Conservation (phyloP, 768 basidiomycete species). For the Infundibulicybe gibba region DNA sequence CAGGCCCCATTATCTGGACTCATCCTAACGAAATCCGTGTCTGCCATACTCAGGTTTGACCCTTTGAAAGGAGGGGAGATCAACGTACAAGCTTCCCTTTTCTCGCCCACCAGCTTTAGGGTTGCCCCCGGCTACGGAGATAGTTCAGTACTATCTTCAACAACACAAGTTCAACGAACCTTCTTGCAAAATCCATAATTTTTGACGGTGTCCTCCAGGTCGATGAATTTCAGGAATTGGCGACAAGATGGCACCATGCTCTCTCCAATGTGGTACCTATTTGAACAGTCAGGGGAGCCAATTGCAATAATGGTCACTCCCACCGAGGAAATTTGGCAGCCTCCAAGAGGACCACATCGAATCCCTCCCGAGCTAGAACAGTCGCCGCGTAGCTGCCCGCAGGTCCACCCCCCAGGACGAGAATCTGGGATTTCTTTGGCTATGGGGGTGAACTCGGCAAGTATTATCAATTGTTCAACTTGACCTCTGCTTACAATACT, state of each 20-base stretch:
- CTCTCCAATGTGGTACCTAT: conserved; percentile 9
- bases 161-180: conserved; percentile 23
- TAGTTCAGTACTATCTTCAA: neutral
- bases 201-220: conserved; percentile 37
- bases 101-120: conserved; percentile 51
- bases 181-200: conserved; percentile 42
- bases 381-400: conserved; percentile 43
- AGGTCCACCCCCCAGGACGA: conserved; percentile 42
- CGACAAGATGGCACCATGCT: conserved; percentile 32
- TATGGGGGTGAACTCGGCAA: neutral
- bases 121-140: conserved; percentile 49
- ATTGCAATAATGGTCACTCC: too few relatives aligned
- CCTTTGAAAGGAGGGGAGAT: neutral
- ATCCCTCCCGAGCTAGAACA: conserved; percentile 37
- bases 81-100: conserved; percentile 51
- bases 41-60: conserved; percentile 20
- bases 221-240: conserved; percentile 50
- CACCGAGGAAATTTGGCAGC: conserved; percentile 38
- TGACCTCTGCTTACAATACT: too few relatives aligned
- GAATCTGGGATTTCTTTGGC: conserved; percentile 20
- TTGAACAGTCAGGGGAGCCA: neutral
- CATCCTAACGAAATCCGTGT: conserved; percentile 52
- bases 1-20: conserved; percentile 46
- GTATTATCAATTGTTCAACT: too few relatives aligned
- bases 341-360: conserved; percentile 36